Percentiles rank a stretch among this genome's conserved stretches.
Evolutionary conservation across 805 yeast genomes (phyloP).

Genomic region (Pichia ethanolica): DNA sequence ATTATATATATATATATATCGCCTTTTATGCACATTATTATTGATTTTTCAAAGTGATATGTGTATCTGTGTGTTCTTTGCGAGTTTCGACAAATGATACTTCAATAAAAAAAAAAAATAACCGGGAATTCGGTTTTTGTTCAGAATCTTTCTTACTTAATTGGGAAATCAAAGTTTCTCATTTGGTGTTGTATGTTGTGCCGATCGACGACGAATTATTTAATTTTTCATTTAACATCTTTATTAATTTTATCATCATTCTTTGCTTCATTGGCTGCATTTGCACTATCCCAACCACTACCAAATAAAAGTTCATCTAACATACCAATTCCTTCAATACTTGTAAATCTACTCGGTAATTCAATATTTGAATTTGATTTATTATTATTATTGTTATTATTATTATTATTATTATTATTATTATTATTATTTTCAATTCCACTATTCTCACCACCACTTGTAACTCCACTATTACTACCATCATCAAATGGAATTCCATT

Average conservation of each 20-base stretch:
- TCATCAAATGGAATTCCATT: neutral
- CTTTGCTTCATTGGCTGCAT: neutral
- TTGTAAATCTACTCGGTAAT: slow-evolving; percentile 4
- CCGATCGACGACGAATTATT: no score
- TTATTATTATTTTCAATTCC: neutral
- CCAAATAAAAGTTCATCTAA: slow-evolving; percentile 9
- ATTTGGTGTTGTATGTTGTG: no score
- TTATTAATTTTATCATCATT: neutral
- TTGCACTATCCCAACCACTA: slow-evolving; percentile 6
- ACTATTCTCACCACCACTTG: neutral
- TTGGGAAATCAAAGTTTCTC: no score
- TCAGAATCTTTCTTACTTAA: no score
- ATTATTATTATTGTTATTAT: neutral
- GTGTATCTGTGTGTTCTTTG: no score
- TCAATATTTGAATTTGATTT: neutral
- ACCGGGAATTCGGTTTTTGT: no score
- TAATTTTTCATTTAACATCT: neutral
- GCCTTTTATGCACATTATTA: no score
- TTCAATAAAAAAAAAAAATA: no score
- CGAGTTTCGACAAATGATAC: no score
- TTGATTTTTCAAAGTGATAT: no score
- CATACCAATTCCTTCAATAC: slow-evolving; percentile 7
- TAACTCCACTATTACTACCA: neutral
- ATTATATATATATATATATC: no score
- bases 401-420: no score